These are phyloP conservation scores for Parietaria judaica DNA, from an alignment of 306 rosid species.

Conservation along the genomic window DNA sequence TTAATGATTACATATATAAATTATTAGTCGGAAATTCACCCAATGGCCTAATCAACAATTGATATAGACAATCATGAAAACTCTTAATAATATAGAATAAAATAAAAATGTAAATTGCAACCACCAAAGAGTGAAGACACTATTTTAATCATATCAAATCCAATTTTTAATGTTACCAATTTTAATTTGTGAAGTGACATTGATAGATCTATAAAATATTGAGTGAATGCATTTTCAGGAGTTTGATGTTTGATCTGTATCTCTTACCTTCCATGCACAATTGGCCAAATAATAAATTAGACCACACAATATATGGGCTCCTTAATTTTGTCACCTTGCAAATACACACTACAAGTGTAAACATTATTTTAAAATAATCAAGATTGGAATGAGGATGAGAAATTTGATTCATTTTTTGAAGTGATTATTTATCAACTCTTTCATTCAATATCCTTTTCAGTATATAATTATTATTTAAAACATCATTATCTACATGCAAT, in stretches of 20 bases:
- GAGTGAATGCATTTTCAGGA: conserved; percentile 9
- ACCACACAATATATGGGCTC: conserved; percentile 6
- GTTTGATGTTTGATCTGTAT: background rate
- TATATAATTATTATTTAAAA: too few species aligned
- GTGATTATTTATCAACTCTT: background rate
- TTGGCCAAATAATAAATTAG: conserved; percentile 2
- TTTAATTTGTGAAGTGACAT: background rate
- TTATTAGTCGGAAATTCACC: too few species aligned
- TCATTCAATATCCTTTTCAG: too few species aligned
- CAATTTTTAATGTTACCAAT: background rate
- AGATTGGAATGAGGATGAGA: background rate
- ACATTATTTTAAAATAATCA: too few species aligned
- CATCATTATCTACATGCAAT: too few species aligned
- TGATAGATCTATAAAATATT: background rate
- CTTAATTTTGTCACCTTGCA: conserved; percentile 9
- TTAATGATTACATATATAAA: too few species aligned
- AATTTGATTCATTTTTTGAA: background rate
- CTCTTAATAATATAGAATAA: too few species aligned
- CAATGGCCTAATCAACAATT: too few species aligned
- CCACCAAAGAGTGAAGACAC: background rate
- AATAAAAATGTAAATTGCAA: background rate
- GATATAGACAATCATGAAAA: too few species aligned
- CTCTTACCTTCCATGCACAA: background rate
- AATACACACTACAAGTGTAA: background rate
- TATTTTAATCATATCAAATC: background rate